Percentiles rank a stretch among this genome's conserved stretches.
phyloP scores from a whole-genome alignment of 331 rosid genomes.

The Pyrus hybrid region DNA sequence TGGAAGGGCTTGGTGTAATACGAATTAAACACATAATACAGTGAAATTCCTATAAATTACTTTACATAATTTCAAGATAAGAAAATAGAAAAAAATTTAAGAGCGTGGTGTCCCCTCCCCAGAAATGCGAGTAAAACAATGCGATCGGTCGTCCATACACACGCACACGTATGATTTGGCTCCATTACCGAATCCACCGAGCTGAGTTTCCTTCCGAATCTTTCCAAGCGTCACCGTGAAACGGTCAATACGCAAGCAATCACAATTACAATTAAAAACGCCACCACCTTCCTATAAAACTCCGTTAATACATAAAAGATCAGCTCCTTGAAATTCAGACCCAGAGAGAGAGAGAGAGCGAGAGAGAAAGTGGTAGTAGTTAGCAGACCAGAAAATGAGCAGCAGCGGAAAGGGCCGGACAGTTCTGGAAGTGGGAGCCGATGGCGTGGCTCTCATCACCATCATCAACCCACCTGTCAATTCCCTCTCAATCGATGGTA shows the following conservation, averaged over 20 bases:
- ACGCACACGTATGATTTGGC: too few relatives aligned
- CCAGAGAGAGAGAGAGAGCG: neutral
- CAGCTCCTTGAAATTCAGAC: neutral
- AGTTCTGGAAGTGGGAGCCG: constrained; percentile 64
- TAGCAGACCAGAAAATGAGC: constrained; percentile 26
- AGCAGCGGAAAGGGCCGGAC: constrained; percentile 53
- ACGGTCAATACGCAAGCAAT: neutral
- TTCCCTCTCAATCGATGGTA: constrained; percentile 86
- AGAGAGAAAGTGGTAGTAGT: neutral
- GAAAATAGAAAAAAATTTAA: too few relatives aligned
- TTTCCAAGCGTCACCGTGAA: neutral
- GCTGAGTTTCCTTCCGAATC: neutral
- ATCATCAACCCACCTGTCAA: constrained; percentile 91
- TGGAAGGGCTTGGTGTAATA: too few relatives aligned
- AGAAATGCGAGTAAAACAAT: neutral
- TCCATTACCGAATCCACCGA: neutral
- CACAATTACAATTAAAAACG: neutral
- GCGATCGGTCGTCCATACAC: neutral
- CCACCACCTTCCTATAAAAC: neutral
- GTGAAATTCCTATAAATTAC: too few relatives aligned
- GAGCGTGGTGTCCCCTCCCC: neutral
- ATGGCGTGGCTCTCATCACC: constrained; percentile 84
- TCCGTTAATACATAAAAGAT: neutral
- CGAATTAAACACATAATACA: too few relatives aligned
- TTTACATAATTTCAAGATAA: neutral